These are phyloP conservation scores for Cornus suecica DNA, from an alignment of 148 eudicot species.

Conservation along the genomic window DNA sequence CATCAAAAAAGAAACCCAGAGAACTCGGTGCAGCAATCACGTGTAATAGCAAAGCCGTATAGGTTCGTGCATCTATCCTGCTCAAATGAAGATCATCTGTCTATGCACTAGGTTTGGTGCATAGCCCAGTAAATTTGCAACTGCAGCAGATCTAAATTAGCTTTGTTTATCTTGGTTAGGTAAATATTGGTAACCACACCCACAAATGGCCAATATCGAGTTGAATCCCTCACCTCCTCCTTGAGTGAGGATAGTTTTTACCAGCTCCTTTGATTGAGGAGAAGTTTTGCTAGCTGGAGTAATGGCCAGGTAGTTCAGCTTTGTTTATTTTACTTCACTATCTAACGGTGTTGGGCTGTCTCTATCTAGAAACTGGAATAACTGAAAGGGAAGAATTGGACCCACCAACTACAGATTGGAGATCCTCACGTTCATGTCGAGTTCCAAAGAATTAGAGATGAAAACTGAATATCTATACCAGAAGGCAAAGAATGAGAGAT, in stretches of 20 bases:
- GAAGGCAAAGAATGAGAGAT: neutral
- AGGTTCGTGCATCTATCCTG: neutral
- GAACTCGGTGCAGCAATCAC: neutral
- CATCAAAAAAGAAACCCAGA: neutral
- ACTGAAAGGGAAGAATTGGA: neutral
- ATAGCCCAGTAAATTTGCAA: neutral
- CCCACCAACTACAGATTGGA: neutral
- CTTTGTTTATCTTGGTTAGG: neutral
- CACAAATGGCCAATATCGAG: too few relatives aligned
- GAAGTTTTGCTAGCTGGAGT: too few relatives aligned
- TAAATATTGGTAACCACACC: too few relatives aligned
- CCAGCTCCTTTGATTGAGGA: too few relatives aligned
- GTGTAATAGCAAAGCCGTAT: neutral
- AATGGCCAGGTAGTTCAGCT: too few relatives aligned
- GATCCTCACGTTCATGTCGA: neutral
- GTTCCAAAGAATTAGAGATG: neutral
- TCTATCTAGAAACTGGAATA: neutral
- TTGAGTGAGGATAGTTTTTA: too few relatives aligned
- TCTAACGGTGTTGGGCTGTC: neutral
- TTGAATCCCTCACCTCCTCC: too few relatives aligned
- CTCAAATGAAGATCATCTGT: too few relatives aligned
- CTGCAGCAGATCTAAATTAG: neutral
- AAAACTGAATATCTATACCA: neutral
- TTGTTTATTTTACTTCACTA: neutral
- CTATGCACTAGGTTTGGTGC: too few relatives aligned